Base-by-base conservation (phyloP, 345 rosid genomes). In the Salix exigua region DNA sequence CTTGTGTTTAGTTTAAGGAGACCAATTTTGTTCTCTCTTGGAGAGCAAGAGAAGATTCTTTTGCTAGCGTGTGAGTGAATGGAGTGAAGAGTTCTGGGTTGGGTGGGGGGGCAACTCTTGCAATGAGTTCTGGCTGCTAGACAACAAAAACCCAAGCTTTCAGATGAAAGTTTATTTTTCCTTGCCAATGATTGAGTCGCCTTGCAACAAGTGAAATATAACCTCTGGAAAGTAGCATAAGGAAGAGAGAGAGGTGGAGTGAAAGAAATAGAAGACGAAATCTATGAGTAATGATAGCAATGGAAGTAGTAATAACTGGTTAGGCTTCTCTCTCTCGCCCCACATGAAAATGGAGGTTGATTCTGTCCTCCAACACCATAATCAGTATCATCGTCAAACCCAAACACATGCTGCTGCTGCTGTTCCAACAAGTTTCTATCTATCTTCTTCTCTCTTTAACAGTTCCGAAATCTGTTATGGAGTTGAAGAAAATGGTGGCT, bases 311-410 rank as follows among this genome's bases (percentile, higher is more conserved):
- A 82, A 75, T 46, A 86, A 84, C 83, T 83, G 96, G 92, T 81
- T 93, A 84, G 96, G 92, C 12, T 95, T 95, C 79, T 90, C 97
- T 70, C 81, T 95, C n/a, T 90, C 99, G 65, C 87, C 96, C 60
- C 87, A 90, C 60, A 80, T 88, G 84, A 89, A 88, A 83, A 89
- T 90, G 95, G 91, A 88, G 80, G 85, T 76, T 68, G 70, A 78
- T 66, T 60, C 87, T 66, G 77, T 28, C 8, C 68, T 38, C 21
- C 78, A 58, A 19, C 66, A 65, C 50, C 78, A 60, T 19, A 40
- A 72, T 61, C 19, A 62, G 42, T 35, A 50, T 16, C 53, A 75
- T 42, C 26, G 60, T 28, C 81, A 33, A 33, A 33, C 35, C 35
- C 42, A 38, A 38, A 38, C 42, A 2, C 42, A 38, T 8, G 42